phyloP scores from a whole-genome alignment of 169 alveolate genomes.

The Plasmodium cynomolgi region DNA sequence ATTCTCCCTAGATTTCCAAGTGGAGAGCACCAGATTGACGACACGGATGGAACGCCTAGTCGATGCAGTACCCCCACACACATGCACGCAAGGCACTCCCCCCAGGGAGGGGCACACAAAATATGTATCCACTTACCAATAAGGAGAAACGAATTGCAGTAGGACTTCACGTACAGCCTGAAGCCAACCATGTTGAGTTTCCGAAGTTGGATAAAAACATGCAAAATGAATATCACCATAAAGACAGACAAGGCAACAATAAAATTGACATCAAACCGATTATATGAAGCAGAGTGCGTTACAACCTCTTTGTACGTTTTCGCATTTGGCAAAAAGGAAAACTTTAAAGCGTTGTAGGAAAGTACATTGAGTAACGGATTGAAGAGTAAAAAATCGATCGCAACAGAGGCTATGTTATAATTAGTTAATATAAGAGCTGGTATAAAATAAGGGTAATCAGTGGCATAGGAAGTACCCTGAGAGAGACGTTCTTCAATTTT shows the following conservation, averaged over 20 bases:
- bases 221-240: background rate
- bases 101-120: background rate
- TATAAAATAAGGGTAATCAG: slow-evolving; percentile 79
- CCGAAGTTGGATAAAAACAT: slow-evolving; percentile 19
- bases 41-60: background rate
- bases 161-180: slow-evolving; percentile 20
- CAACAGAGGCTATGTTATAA: slow-evolving; percentile 72
- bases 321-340: slow-evolving; percentile 75
- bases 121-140: slow-evolving; percentile 20
- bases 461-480: slow-evolving; percentile 74
- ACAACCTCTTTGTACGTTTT: slow-evolving; percentile 52
- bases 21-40: background rate
- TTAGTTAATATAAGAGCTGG: slow-evolving; percentile 80
- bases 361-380: slow-evolving; percentile 77
- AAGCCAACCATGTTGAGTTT: slow-evolving; percentile 40
- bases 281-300: slow-evolving; percentile 40
- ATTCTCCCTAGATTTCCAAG: background rate
- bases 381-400: slow-evolving; percentile 78
- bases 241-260: slow-evolving; percentile 30
- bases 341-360: slow-evolving; percentile 72
- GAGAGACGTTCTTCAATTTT: slow-evolving; percentile 72
- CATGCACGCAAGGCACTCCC: background rate
- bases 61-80: background rate
- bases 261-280: slow-evolving; percentile 3
- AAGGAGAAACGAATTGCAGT: slow-evolving; percentile 13